Percentiles rank a stretch among this genome's conserved stretches.
Conservation (phyloP, 2,329 filamentous ascomycete genomes). For the Apiospora kogelbergensis region DNA sequence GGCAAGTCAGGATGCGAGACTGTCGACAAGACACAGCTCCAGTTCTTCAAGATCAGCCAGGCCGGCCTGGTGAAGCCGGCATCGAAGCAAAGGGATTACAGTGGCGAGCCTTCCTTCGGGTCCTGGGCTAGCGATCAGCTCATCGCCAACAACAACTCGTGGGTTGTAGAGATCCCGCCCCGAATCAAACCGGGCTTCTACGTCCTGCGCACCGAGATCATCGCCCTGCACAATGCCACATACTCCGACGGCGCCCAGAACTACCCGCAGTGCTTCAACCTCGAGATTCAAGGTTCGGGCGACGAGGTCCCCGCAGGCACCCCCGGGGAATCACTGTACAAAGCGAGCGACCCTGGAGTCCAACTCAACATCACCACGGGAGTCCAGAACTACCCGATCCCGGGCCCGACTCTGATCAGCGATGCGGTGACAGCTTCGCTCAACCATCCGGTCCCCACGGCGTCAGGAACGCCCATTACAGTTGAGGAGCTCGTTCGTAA, state of each 20-base stretch:
- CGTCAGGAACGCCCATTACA: constrained; percentile 8
- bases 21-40: constrained; percentile 30
- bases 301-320: constrained; percentile 13
- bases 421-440: constrained; percentile 12
- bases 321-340: constrained; percentile 13
- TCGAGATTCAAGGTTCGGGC: constrained; percentile 22
- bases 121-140: constrained; percentile 47
- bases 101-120: not conserved
- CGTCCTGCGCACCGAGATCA: constrained; percentile 26
- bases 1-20: constrained; percentile 28
- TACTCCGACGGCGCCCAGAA: constrained; percentile 21
- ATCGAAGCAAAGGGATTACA: constrained; percentile 42
- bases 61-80: constrained; percentile 30
- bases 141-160: constrained; percentile 38
- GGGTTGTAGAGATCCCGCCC: constrained; percentile 21
- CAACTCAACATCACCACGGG: constrained; percentile 13
- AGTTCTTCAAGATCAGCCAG: constrained; percentile 32
- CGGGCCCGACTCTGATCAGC: constrained; percentile 14
- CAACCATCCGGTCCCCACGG: constrained; percentile 12
- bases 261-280: constrained; percentile 28
- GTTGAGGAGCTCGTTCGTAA: not conserved
- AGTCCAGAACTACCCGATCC: constrained; percentile 13
- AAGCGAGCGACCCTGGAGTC: constrained; percentile 12
- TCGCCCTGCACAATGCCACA: constrained; percentile 27
- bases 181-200: constrained; percentile 32